Evolutionary conservation across 345 rosid species (phyloP), one percentile per base, ranked within the genome.

Genomic region (Firmiana major): DNA sequence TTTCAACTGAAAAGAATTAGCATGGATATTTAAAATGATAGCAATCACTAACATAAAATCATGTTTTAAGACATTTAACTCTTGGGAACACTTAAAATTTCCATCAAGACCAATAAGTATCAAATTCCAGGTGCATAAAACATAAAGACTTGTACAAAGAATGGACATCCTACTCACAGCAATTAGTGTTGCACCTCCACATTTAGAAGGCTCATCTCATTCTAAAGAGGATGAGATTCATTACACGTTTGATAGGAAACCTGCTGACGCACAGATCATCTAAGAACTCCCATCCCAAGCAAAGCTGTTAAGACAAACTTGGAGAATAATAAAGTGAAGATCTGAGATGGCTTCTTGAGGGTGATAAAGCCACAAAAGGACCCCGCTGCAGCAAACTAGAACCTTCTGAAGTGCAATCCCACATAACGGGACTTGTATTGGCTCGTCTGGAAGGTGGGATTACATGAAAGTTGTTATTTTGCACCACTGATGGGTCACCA

Each of bases 121-220:
- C 59, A 49, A 36, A 38, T 57, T 21, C 16, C 34, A n/a, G 54
- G 34, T 43, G 59, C 16, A 49, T 49, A 68, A 28, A 71, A 16
- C 40, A 49, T 15, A 71, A 49, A 49, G 40, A 48, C 4, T 71
- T 71, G 26, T 22, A 45, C 31, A 24, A 42, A 45, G 54, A 63
- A 65, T 53, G 48, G 58, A 75, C 51, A 68, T 38, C 71, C 46
- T 51, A 57, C 62, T 71, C 68, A 48, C 43, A 69, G 58, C 57
- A 63, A 46, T 70, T 46, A 34, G 45, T 70, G 77, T 59, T 55
- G 81, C 87, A 96, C 99, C 92, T 91, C 94, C 82, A 84, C 86
- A 63, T 85, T 87, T 66, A 88, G 90, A 78, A 90, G 91, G 80
- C 77, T 84, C 80, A 84, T 88, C 67, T 85, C 83, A 77, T 86